Base-by-base conservation (phyloP, 1,284 basidiomycete genomes). In the Ustilago loliicola region DNA sequence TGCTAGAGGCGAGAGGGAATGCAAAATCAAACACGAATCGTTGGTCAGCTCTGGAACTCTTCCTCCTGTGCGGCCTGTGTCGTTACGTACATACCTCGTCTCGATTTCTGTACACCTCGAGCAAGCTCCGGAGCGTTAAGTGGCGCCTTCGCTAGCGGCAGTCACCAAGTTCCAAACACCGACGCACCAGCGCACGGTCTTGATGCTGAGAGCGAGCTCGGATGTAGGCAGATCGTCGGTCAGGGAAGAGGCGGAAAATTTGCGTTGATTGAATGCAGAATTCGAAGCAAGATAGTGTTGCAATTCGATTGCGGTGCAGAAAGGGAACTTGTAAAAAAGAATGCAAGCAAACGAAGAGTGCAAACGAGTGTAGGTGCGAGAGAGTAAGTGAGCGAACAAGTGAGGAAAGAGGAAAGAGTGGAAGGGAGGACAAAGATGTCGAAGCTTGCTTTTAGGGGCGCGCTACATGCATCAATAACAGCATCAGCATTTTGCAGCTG, bases 371-470 rank as follows among this genome's bases (percentile, higher is more conserved):
- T 50, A 3, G 48, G 17, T 11, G 48, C 27, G 25, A 50, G 25
- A 1, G 42, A 21, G 15, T 45, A 11, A 21, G 48, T 21, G 23
- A 27, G 48, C 25, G 25, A 27, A 27, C n/a, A 50, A 50, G 23
- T 50, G 48, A 29, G n/a, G 48, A 50, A 15, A 17, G 17, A 50
- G 48, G 48, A 29, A 21, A 50, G 27, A 27, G 3, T 8, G 45
- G 48, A 50, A 27, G 48, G 48, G 48, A 50, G 48, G 48, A 50
- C 25, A 50, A 29, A 17, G 13, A 50, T 25, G 25, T 29, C 23
- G 23, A 29, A 50, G 48, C 48, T 50, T 50, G 48, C 48, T 50
- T 50, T 50, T 50, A 50, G 48, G 48, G 48, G 48, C 48, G 48
- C 25, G 27, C 23, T 29, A 50, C 48, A 50, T 50, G 27, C 48